These are phyloP conservation scores for Stereum hirsutum DNA, from an alignment of 1,284 basidiomycete species.

Conservation along the genomic window DNA sequence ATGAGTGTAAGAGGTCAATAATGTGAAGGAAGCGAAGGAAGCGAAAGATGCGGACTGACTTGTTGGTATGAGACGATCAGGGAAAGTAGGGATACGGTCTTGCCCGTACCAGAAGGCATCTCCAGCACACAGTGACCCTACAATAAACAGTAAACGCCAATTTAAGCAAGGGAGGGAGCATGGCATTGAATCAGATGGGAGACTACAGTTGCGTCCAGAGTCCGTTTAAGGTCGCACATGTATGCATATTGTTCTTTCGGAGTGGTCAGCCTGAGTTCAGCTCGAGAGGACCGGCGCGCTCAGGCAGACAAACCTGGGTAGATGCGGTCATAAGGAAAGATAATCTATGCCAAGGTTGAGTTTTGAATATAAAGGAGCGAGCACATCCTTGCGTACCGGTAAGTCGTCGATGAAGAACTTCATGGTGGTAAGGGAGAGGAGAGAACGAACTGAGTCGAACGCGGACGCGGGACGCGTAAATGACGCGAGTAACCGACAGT, in stretches of 20 bases:
- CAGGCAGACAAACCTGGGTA: constrained; percentile 56
- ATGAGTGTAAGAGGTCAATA: too few relatives aligned
- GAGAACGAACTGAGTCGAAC: not conserved
- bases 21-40: not conserved
- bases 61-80: constrained; percentile 98
- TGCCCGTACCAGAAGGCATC: constrained; percentile 99
- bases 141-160: not conserved
- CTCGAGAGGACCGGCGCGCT: not conserved
- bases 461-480: not conserved
- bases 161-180: not conserved
- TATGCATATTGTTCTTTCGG: constrained; percentile 99
- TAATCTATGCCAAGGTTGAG: constrained; percentile 40
- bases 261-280: constrained; percentile 7
- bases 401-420: constrained; percentile 96
- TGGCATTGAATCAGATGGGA: not conserved
- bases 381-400: constrained; percentile 71
- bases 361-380: constrained; percentile 6
- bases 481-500: too few relatives aligned
- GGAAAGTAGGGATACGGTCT: constrained; percentile 94
- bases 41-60: constrained; percentile 29
- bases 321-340: constrained; percentile 90
- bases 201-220: constrained; percentile 80
- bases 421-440: constrained; percentile 48
- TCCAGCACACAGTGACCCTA: constrained; percentile 98
- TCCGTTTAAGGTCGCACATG: constrained; percentile 97